A percentile compares a stretch with the other conserved stretches of the same genome.
Conservation (phyloP, 345 rosid species). For the Microthlaspi erraticum region DNA sequence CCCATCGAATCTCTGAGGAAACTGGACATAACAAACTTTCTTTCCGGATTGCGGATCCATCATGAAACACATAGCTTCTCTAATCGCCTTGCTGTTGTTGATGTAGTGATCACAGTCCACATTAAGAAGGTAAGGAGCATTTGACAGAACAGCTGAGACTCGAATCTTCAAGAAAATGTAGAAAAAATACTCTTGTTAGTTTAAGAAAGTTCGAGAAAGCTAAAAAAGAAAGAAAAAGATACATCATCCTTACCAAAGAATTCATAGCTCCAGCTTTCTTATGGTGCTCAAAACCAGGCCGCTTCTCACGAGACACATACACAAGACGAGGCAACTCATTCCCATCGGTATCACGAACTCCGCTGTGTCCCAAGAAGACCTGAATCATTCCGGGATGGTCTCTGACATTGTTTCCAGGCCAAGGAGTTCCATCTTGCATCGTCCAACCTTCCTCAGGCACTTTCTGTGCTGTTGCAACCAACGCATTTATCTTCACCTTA, state of each 20-base stretch:
- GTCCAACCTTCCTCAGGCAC: slow-evolving; percentile 99
- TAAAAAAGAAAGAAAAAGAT: slow-evolving; percentile 16
- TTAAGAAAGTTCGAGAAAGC: neutral
- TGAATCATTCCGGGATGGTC: slow-evolving; percentile 99
- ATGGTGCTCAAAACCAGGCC: slow-evolving; percentile 97
- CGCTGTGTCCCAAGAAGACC: slow-evolving; percentile 92
- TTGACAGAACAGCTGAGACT: slow-evolving; percentile 91
- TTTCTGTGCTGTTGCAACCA: slow-evolving; percentile 92
- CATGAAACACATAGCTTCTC: slow-evolving; percentile 99
- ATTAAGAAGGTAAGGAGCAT: slow-evolving; percentile 90
- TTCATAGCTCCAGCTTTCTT: slow-evolving; percentile 99
- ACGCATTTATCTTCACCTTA: slow-evolving; percentile 82
- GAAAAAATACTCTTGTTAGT: neutral
- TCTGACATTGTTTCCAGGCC: slow-evolving; percentile 97
- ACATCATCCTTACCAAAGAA: slow-evolving; percentile 61
- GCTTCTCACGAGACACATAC: slow-evolving; percentile 97
- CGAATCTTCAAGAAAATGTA: slow-evolving; percentile 58
- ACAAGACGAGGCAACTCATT: slow-evolving; percentile 88
- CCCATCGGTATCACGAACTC: slow-evolving; percentile 75
- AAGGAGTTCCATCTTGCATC: slow-evolving; percentile 99
- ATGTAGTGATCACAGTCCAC: slow-evolving; percentile 97
- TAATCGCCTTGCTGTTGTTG: slow-evolving; percentile 88
- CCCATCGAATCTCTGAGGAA: slow-evolving; percentile 97
- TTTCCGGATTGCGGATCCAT: slow-evolving; percentile 94
- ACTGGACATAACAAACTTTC: slow-evolving; percentile 95